Percentiles rank a stretch among this genome's conserved stretches.
phyloP scores from a whole-genome alignment of 2,329 filamentous ascomycete species.

The Sporothrix phasma region DNA sequence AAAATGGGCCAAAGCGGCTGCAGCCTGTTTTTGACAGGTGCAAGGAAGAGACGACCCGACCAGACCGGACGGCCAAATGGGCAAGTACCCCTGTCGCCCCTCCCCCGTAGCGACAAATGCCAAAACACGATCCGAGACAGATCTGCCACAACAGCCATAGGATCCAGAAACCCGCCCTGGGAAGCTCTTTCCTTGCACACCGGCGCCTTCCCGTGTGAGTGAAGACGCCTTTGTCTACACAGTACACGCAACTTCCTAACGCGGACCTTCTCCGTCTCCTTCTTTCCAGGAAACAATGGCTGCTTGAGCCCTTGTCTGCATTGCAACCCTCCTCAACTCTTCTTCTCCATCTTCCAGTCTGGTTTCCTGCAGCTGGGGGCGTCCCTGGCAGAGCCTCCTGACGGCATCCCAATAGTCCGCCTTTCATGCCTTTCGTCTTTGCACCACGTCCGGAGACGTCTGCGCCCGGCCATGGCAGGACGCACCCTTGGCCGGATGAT shows the following conservation, averaged over 20 bases:
- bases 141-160: conserved; percentile 33
- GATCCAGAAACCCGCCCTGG: neutral
- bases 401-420: neutral
- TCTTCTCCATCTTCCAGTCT: neutral
- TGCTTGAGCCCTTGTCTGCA: conserved; percentile 10
- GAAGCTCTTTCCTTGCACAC: neutral
- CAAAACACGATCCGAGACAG: conserved; percentile 42
- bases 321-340: neutral
- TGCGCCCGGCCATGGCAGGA: conserved; percentile 22
- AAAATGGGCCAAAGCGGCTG: neutral
- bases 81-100: conserved; percentile 2
- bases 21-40: neutral
- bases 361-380: neutral
- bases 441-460: conserved; percentile 22
- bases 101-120: conserved; percentile 20
- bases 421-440: neutral
- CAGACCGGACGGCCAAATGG: neutral
- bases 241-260: neutral
- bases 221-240: neutral
- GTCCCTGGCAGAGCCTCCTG: neutral
- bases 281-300: conserved; percentile 5
- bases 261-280: neutral
- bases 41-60: neutral
- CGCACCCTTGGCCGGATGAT: conserved; percentile 27
- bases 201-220: neutral